phyloP scores from a whole-genome alignment of 2,329 filamentous ascomycete species.

The Clarireedia hainanense region DNA sequence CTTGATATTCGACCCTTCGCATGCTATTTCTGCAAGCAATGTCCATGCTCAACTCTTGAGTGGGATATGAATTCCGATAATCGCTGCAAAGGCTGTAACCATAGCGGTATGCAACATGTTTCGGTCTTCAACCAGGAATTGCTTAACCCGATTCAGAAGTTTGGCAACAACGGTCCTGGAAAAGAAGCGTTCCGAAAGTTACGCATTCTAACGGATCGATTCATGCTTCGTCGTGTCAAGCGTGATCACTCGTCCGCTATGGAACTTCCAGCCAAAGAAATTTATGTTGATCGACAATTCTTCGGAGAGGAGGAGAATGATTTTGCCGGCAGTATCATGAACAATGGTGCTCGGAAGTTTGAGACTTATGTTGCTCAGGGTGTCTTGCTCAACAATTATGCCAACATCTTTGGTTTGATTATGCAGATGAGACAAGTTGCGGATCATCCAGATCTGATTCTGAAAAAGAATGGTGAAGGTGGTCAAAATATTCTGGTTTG shows the following conservation, averaged over 20 bases:
- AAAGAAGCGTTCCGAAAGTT: constrained; percentile 70
- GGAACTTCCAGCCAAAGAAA: constrained; percentile 93
- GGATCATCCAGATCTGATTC: constrained; percentile 87
- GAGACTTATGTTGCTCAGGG: constrained; percentile 93
- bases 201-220: constrained; percentile 78
- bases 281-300: constrained; percentile 87
- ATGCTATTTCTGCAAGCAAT: constrained; percentile 88
- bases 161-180: constrained; percentile 54
- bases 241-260: constrained; percentile 88
- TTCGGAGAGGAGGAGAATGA: constrained; percentile 96
- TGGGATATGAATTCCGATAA: constrained; percentile 72
- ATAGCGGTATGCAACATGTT: constrained; percentile 46
- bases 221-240: constrained; percentile 95
- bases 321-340: constrained; percentile 94
- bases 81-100: constrained; percentile 62
- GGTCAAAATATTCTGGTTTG: constrained; percentile 89
- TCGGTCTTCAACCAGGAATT: constrained; percentile 94
- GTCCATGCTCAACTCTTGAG: constrained; percentile 70
- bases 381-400: constrained; percentile 94
- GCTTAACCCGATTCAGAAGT: constrained; percentile 69
- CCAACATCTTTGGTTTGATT: constrained; percentile 97
- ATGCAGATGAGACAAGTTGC: constrained; percentile 99
- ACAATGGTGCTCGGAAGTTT: constrained; percentile 77
- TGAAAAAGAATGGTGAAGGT: constrained; percentile 79
- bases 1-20: constrained; percentile 83